Base-by-base conservation (phyloP, 805 yeast species). In the Candida parachauliodes region DNA sequence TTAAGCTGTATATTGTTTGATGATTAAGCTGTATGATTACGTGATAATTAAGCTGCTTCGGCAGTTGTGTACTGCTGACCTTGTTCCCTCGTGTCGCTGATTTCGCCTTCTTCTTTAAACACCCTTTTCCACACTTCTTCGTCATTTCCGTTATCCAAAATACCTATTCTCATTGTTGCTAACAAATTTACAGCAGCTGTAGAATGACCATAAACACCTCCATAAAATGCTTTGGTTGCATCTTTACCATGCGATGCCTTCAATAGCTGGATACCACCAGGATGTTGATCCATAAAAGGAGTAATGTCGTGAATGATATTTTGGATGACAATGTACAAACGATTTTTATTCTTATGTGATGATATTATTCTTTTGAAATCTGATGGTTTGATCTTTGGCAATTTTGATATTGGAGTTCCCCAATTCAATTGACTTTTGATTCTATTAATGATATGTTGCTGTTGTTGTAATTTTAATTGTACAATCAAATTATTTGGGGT, bases 251-350 rank as follows among this genome's bases (percentile, higher is more conserved):
- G 81, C 2, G 95, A 85, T 0, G 93, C 80, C 46, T 69, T 70
- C 39, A 89, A 77, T 35, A 89, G 71, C 4, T 89, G 81, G 22
- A 79, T 60, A 2, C 98, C 98, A 47, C 98, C 98, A 2, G 98
- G 98, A 60, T 89, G 98, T 52, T 86, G 87, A 49, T 82, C 81
- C 57, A 88, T 80, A 58, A 89, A 89, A 20, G 93, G 94, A 4
- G 95, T 81, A 9, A 91, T 84, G 56, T 89, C 97, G 60, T 91
- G 97, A 18, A 89, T 93, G 36, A 91, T 87, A 25, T 95, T 95
- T 30, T 86, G 85, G 33, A 89, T 87, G 10, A 88, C 86, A 20
- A 88, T 87, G 45, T 88, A 73, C 21, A 83, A 80, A 57, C 54
- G 68, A 58, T 62, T 76, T 61, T 54, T 50, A 41, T 60, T 77